Conservation (phyloP, 2,329 filamentous ascomycete genomes). For the Didymella exigua region DNA sequence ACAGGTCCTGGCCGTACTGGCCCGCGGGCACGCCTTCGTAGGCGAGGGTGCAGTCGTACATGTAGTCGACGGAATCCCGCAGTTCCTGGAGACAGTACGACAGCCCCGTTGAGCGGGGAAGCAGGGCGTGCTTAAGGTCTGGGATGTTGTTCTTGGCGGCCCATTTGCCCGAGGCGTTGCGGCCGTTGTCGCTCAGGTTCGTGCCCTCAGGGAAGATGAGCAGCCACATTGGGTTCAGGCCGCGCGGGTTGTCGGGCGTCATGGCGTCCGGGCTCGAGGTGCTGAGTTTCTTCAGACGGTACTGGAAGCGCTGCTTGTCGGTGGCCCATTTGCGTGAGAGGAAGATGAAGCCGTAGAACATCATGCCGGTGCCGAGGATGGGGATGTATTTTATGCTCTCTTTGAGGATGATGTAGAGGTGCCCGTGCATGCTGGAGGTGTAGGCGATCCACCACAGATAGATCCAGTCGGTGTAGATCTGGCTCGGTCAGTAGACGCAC, state of each 20-base stretch:
- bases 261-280: slow-evolving; percentile 48
- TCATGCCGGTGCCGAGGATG: slow-evolving; percentile 81
- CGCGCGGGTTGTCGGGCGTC: slow-evolving; percentile 46
- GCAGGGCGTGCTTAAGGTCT: slow-evolving; percentile 72
- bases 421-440: slow-evolving; percentile 77
- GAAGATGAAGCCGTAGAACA: slow-evolving; percentile 88
- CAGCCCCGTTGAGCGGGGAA: slow-evolving; percentile 81
- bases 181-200: slow-evolving; percentile 76
- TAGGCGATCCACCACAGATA: slow-evolving; percentile 95
- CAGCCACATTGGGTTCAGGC: slow-evolving; percentile 83
- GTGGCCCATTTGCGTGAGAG: slow-evolving; percentile 88
- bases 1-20: slow-evolving; percentile 83
- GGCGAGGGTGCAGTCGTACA: slow-evolving; percentile 93
- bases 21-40: slow-evolving; percentile 82
- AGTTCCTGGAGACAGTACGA: slow-evolving; percentile 81
- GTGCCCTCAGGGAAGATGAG: slow-evolving; percentile 88
- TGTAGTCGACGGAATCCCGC: slow-evolving; percentile 73
- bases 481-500: slow-evolving; percentile 16
- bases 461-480: slow-evolving; percentile 87
- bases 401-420: slow-evolving; percentile 89
- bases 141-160: slow-evolving; percentile 73
- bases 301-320: slow-evolving; percentile 74
- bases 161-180: slow-evolving; percentile 72
- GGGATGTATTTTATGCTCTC: slow-evolving; percentile 84
- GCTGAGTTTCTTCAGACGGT: slow-evolving; percentile 75